A percentile compares a stretch with the other conserved stretches of the same genome.
Conservation (phyloP, 1,284 basidiomycete genomes). For the Stereum hirsutum region DNA sequence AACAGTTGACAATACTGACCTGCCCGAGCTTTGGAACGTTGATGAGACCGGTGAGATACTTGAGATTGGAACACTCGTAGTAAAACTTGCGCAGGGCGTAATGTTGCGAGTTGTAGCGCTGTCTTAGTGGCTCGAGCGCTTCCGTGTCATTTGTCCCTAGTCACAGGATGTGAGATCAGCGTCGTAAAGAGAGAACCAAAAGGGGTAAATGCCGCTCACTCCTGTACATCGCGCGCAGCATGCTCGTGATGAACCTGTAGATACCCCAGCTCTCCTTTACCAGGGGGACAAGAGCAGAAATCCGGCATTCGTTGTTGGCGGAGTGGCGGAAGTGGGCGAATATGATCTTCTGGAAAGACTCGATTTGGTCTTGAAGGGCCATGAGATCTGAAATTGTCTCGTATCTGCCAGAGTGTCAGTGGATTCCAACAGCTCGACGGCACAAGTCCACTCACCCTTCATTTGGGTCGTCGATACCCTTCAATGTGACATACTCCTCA, state of each 20-base stretch:
- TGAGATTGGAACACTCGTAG: constrained; percentile 95
- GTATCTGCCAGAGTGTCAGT: constrained; percentile 47
- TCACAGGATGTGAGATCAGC: not conserved
- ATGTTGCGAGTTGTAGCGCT: constrained; percentile 84
- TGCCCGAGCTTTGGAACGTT: constrained; percentile 94
- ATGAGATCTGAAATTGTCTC: constrained; percentile 95
- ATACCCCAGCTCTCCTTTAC: constrained; percentile 98
- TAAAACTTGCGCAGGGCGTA: constrained; percentile 91
- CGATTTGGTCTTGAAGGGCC: constrained; percentile 94
- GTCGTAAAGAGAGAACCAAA: constrained; percentile 2
- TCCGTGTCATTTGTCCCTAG: constrained; percentile 83
- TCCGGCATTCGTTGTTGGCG: constrained; percentile 91
- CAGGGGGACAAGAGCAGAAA: constrained; percentile 86
- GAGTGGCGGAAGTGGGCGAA: constrained; percentile 89
- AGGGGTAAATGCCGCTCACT: constrained; percentile 38
- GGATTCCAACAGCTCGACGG: not conserved
- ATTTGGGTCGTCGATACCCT: constrained; percentile 95
- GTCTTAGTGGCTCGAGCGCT: constrained; percentile 76
- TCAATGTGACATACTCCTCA: constrained; percentile 92
- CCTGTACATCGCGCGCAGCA: constrained; percentile 93
- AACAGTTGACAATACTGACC: constrained; percentile 35
- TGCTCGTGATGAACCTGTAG: constrained; percentile 94
- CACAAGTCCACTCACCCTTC: constrained; percentile 65
- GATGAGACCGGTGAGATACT: constrained; percentile 91
- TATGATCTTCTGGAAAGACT: constrained; percentile 93